Evolutionary conservation across 1,284 basidiomycete genomes (phyloP), one percentile per base, ranked within the genome.

Genomic region (Ustilago sp.): DNA sequence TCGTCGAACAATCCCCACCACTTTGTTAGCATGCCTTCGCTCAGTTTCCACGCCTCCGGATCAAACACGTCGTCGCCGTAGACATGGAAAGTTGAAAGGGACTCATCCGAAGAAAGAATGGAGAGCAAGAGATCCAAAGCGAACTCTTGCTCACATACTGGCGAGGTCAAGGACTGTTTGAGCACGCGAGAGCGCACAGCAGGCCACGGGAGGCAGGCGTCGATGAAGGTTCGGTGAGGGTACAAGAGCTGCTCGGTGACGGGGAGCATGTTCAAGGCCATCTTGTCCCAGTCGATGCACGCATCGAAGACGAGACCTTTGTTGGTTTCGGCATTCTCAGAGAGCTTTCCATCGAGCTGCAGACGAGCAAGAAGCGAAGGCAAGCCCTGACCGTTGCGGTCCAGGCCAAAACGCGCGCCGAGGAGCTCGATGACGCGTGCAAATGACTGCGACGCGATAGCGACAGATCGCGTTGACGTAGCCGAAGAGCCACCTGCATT

Each of bases 1-100:
- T 70, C 63, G 50, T 81, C 79, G n/a, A 80, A 69, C 13, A 81
- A 59, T 3, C 73, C 70, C 61, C 62, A 73, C 79, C 79, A 81
- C 59, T 80, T 80, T 4, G 32, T 47, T 7, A 63, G 38, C 58
- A 78, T 72, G 1, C 55, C 48, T 38, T 77, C 55, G 64, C 63
- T 57, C 8, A 81, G 31, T 51, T 81, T 78, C 78, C 78, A 81
- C 6, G 74, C 74, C 32, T 74, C 67, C 8, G 66, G 58, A 23
- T 80, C 79, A 12, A 77, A 19, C 11, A 75, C 45, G 48, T 81
- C 79, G 45, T 74, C 68, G 8, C 79, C 79, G 43, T 75, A 72
- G 12, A 81, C 62, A 15, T 31, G 41, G 61, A 78, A 80, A 4
- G 79, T 60, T 0, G 70, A 34, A 9, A 73, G 17, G 4, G 61